Conservation (phyloP, 805 yeast genomes). For the Scheffersomyces stipitis region DNA sequence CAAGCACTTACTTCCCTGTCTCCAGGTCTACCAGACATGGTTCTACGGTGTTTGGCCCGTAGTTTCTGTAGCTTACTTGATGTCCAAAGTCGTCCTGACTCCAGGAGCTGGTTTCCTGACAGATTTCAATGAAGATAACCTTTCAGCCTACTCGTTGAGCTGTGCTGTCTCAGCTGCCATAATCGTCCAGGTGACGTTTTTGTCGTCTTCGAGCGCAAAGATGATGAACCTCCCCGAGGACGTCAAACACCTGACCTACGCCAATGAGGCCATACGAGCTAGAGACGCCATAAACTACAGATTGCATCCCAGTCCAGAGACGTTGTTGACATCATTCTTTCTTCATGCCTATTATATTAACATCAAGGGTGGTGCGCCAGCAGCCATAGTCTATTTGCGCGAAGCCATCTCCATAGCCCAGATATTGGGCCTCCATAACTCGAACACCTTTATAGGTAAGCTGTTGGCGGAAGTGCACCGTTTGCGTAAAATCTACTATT, state of each 20-base stretch:
- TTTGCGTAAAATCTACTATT: slow-evolving; percentile 37
- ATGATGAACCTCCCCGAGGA: slow-evolving; percentile 18
- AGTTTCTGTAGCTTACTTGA: slow-evolving; percentile 30
- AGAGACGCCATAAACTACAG: slow-evolving; percentile 27
- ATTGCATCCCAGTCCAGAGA: slow-evolving; percentile 25
- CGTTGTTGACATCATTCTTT: slow-evolving; percentile 34
- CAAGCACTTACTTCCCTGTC: slow-evolving; percentile 30
- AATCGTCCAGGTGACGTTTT: slow-evolving; percentile 20
- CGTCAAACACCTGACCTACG: slow-evolving; percentile 12
- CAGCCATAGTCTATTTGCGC: slow-evolving; percentile 34
- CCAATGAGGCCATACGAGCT: slow-evolving; percentile 23
- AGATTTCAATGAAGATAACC: slow-evolving; percentile 9
- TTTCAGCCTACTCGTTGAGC: slow-evolving; percentile 27
- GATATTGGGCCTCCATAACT: slow-evolving; percentile 33
- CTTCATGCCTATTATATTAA: slow-evolving; percentile 35
- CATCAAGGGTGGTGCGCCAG: slow-evolving; percentile 22
- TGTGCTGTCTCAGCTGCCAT: slow-evolving; percentile 41
- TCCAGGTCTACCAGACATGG: slow-evolving; percentile 41
- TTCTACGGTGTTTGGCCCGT: slow-evolving; percentile 44
- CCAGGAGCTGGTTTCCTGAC: slow-evolving; percentile 3
- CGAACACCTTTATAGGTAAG: slow-evolving; percentile 22
- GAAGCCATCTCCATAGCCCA: slow-evolving; percentile 41
- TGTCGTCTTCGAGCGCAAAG: slow-evolving; percentile 11
- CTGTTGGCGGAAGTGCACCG: slow-evolving; percentile 35
- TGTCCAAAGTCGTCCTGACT: slow-evolving; percentile 17